Evolutionary conservation across 306 rosid genomes (phyloP).

Genomic region (Nissolia schottii): DNA sequence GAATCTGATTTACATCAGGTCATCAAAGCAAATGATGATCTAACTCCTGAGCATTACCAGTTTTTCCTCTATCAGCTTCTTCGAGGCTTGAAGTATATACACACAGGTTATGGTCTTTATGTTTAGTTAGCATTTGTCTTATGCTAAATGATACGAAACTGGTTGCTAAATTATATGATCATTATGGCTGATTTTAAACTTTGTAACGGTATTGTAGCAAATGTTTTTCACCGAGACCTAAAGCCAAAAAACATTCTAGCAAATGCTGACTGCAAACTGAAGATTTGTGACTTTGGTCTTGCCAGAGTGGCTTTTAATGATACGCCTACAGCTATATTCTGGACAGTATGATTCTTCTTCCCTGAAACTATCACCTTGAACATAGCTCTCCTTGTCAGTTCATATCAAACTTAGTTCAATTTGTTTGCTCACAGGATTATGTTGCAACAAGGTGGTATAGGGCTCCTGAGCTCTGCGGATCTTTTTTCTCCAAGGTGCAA

Average conservation of each 20-base stretch:
- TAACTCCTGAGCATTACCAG: conserved; percentile 97
- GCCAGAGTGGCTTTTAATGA: conserved; percentile 98
- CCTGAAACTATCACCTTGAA: background rate
- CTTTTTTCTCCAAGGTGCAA: conserved; percentile 93
- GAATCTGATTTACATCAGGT: conserved; percentile 99
- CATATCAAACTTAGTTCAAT: conserved; percentile 12
- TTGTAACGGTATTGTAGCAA: conserved; percentile 61
- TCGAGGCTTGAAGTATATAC: conserved; percentile 96
- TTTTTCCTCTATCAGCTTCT: conserved; percentile 99
- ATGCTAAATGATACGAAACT: too few relatives aligned
- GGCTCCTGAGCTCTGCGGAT: conserved; percentile 99
- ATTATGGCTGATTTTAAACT: conserved; percentile 29
- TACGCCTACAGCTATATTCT: conserved; percentile 97
- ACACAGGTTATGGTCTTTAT: conserved; percentile 67
- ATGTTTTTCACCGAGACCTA: conserved; percentile 96
- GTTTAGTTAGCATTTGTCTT: background rate
- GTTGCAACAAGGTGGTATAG: conserved; percentile 99
- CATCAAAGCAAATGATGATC: conserved; percentile 98
- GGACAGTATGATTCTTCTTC: conserved; percentile 70
- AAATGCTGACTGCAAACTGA: conserved; percentile 98
- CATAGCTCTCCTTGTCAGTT: conserved; percentile 9
- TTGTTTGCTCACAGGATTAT: conserved; percentile 66
- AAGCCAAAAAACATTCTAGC: conserved; percentile 97
- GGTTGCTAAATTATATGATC: conserved; percentile 14
- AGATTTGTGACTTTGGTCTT: conserved; percentile 98